Conservation (phyloP, 345 rosid genomes). For the Bretschneidera sinensis region DNA sequence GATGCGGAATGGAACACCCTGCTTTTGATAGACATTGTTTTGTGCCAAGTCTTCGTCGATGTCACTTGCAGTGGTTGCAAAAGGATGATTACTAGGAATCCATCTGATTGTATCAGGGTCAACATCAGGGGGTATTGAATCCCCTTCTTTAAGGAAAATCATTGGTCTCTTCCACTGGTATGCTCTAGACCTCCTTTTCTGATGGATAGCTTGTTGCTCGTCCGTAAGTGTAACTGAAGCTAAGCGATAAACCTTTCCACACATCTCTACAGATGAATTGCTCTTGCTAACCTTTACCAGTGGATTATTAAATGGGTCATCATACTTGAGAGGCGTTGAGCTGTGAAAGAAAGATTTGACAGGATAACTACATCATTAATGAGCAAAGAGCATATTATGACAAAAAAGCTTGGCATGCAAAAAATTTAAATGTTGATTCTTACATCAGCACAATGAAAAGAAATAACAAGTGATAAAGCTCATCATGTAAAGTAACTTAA, state of each 20-base stretch:
- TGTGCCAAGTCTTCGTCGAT: constrained; percentile 91
- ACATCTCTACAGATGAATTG: constrained; percentile 82
- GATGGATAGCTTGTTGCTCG: constrained; percentile 72
- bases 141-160: constrained; percentile 87
- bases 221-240: constrained; percentile 84
- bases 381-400: background rate
- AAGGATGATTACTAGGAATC: constrained; percentile 99
- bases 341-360: constrained; percentile 35
- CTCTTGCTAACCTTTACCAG: constrained; percentile 72
- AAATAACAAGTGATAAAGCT: too few species aligned
- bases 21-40: constrained; percentile 82
- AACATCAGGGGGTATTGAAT: constrained; percentile 74
- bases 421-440: background rate
- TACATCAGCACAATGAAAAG: too few species aligned
- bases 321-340: constrained; percentile 70
- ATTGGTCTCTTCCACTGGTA: constrained; percentile 97
- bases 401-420: background rate
- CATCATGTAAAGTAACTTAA: too few species aligned
- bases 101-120: constrained; percentile 93
- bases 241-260: constrained; percentile 78
- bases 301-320: constrained; percentile 93
- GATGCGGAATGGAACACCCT: constrained; percentile 89
- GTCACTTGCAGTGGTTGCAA: constrained; percentile 82
- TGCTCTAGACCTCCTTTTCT: constrained; percentile 91
- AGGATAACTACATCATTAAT: constrained; percentile 1